Base-by-base conservation (phyloP, 768 basidiomycete genomes). In the Hericium rajendrae region DNA sequence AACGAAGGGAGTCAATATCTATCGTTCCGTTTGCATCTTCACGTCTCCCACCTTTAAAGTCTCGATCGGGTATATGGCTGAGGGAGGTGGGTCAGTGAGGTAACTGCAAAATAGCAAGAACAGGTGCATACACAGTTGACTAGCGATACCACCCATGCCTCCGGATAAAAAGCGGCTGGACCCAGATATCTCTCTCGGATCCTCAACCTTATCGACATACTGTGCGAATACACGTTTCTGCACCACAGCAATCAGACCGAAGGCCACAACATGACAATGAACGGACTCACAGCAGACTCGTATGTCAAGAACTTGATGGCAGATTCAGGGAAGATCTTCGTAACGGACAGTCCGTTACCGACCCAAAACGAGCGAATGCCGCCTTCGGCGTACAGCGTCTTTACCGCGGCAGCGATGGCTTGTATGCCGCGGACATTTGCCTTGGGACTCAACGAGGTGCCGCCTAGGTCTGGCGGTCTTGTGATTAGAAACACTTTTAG, bases 271-370 rank as follows among this genome's bases (percentile, higher is more conserved):
- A 32, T 46, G 59, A 59, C 60, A 46, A 38, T 62, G 53, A 52
- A 53, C 38, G 52, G 37, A 65, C 87, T 71, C 64, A 94, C 92
- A 55, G 92, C 85, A 57, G 91, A 87, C 72, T 98, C 97, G 70
- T 98, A 98, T 3, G 90, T 71, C 64, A 94, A 85, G 75, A 99
- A 98, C 72, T 98, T 98, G 79, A 98, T 97, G 26, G 97, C 97
- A 50, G 93, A 97, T 75, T 98, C 95, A 4, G 94, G 94, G 61
- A 97, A 89, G 61, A 98, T 97, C 76, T 98, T 98, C 54, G 84
- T 80, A 26, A 97, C 88, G 51, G 94, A 97, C 55, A 99, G 76
- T 38, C 86, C 88, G 67, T 93, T 97, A 6, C 97, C 97, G n/a
- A 94, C 93, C 95, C 97, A 99, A 70, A 98, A 99, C 3, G 86